A percentile compares a stretch with the other conserved stretches of the same genome.
Evolutionary conservation across 495 filamentous ascomycete genomes (phyloP).

Genomic region (Neurospora pannonica): DNA sequence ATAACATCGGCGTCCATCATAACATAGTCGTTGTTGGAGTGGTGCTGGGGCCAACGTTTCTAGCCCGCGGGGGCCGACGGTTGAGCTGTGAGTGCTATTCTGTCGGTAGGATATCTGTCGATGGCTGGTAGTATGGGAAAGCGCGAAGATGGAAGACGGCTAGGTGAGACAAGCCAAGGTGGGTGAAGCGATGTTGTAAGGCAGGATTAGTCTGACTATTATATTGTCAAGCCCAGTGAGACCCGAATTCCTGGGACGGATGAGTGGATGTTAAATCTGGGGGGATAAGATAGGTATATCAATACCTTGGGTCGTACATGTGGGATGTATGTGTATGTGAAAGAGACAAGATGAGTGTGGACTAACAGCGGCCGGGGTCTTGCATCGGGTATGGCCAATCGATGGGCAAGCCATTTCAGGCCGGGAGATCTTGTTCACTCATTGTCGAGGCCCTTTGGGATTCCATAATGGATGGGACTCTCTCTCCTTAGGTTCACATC

Average conservation of each 20-base stretch:
- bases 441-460: too few relatives aligned
- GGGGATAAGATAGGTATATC: slow-evolving; percentile 13
- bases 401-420: too few relatives aligned
- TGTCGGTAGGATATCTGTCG: slow-evolving; percentile 6
- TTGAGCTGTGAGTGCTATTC: slow-evolving; percentile 29
- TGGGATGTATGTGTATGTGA: too few relatives aligned
- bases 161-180: background rate
- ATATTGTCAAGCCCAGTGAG: background rate
- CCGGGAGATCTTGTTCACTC: too few relatives aligned
- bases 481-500: too few relatives aligned
- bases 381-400: too few relatives aligned
- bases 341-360: too few relatives aligned
- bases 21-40: slow-evolving; percentile 21
- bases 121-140: background rate
- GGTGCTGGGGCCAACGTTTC: slow-evolving; percentile 32
- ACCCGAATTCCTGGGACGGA: background rate
- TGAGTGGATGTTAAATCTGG: slow-evolving; percentile 3
- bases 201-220: background rate
- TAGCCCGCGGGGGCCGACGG: slow-evolving; percentile 22
- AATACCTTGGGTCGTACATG: slow-evolving; percentile 6
- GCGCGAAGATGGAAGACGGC: background rate
- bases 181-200: background rate
- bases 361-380: too few relatives aligned
- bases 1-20: slow-evolving; percentile 27
- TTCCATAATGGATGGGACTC: too few relatives aligned